Evolutionary conservation across 176 grass and related monocot genomes (phyloP).

Genomic region (Aechmea fasciata): DNA sequence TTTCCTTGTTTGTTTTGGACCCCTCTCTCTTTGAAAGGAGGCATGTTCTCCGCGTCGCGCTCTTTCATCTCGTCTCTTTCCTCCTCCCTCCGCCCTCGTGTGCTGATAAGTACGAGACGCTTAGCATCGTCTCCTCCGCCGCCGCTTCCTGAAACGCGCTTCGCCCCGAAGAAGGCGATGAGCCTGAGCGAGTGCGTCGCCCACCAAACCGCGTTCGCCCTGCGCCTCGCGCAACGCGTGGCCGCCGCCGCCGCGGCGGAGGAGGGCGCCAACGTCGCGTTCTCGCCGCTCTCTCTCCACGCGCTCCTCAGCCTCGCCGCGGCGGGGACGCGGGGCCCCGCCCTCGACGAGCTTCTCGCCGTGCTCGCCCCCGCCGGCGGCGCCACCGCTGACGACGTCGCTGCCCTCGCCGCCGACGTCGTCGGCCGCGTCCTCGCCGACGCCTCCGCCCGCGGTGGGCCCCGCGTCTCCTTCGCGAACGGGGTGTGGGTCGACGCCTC

Average conservation of each 20-base stretch:
- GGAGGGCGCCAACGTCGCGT: conserved; percentile 20
- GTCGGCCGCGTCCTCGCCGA: conserved; percentile 4
- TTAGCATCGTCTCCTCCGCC: too few relatives aligned
- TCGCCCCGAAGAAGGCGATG: not conserved
- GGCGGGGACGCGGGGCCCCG: conserved; percentile 25
- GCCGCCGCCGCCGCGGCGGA: conserved; percentile 8
- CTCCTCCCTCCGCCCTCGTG: too few relatives aligned
- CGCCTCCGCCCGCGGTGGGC: conserved; percentile 10
- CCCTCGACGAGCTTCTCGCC: conserved; percentile 31
- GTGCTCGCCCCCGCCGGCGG: conserved; percentile 32
- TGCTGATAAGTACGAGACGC: too few relatives aligned
- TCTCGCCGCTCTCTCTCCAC: conserved; percentile 41
- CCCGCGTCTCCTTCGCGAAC: conserved; percentile 47
- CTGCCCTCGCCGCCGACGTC: not conserved
- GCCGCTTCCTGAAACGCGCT: too few relatives aligned
- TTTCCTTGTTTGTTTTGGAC: too few relatives aligned
- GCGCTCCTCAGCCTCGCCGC: conserved; percentile 31
- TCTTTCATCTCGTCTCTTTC: too few relatives aligned
- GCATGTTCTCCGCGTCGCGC: too few relatives aligned
- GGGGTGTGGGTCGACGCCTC: conserved; percentile 48
- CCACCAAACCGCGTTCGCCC: conserved; percentile 24
- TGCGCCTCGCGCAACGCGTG: conserved; percentile 24
- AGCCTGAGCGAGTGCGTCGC: conserved; percentile 10
- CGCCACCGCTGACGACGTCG: conserved; percentile 19
- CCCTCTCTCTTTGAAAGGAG: too few relatives aligned